Evolutionary conservation across 352 stramenopile genomes (phyloP), one percentile per base, ranked within the genome.

Genomic region (Phytophthora pistaciae): DNA sequence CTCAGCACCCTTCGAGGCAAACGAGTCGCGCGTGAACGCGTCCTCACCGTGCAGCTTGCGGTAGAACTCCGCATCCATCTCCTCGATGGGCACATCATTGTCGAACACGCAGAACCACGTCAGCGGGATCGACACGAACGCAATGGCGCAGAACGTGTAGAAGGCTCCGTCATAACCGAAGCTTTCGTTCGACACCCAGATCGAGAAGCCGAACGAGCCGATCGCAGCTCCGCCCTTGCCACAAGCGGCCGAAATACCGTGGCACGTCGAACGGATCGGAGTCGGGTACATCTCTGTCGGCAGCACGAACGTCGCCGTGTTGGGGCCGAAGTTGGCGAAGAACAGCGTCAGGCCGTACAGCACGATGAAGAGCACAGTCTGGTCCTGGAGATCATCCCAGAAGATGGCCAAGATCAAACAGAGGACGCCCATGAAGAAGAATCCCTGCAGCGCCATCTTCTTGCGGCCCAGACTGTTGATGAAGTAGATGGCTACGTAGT

Each of bases 281-380:
- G 91, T 97, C 29, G 80, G 80, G 65, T 78, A 84, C 53, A 97
- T 91, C 75, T 97, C 92, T 0, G 92, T 90, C 0, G 91, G 91
- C 70, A 98, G 83, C 29, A 98, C 84, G 74, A 97, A 97, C 11
- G 90, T 96, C 20, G 90, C 88, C 46, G 74, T 83, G 75, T 95
- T 95, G 29, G 90, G 89, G 0, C 91, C 91, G 58, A 97, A 96
- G 72, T 96, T 94, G 44, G 85, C 75, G 64, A 91, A 92, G 60
- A 93, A 94, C n/a, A 96, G 83, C 3, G 85, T 82, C 23, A 94
- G 68, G 0, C 85, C 83, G 65, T 92, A 95, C 3, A 95, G 57
- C 16, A 92, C 54, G 27, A 94, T 80, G 64, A 95, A 95, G 7
- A 82, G 55, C 50, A 87, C 74, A 4, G 66, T 69, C 33, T 87